Evolutionary conservation across 345 rosid species (phyloP).

Genomic region (Citrus trifoliata): DNA sequence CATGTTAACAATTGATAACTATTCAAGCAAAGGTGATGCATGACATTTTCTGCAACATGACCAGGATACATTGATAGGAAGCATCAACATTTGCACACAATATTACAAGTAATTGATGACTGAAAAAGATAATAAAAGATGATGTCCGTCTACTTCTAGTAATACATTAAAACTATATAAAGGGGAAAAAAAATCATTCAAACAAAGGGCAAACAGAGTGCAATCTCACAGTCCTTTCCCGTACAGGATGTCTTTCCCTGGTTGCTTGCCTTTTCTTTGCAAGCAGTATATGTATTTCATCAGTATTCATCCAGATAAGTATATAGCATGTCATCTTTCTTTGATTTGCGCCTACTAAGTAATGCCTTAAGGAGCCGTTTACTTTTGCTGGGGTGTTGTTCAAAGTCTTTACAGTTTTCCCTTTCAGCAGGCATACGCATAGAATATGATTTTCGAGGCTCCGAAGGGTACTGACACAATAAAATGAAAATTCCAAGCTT

Average conservation of each 20-base stretch:
- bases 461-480: constrained; percentile 66
- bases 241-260: neutral
- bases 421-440: constrained; percentile 60
- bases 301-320: constrained; percentile 85
- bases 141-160: neutral
- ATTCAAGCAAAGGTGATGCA: too few relatives aligned
- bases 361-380: constrained; percentile 84
- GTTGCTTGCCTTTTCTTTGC: neutral
- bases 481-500: constrained; percentile 9
- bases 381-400: constrained; percentile 80
- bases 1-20: too few relatives aligned
- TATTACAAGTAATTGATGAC: neutral
- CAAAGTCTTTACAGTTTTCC: constrained; percentile 50
- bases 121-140: neutral
- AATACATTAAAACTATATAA: neutral
- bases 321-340: constrained; percentile 83
- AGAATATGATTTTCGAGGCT: constrained; percentile 79
- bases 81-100: neutral
- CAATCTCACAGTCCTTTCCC: neutral
- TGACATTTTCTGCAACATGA: too few relatives aligned
- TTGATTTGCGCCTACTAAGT: constrained; percentile 88
- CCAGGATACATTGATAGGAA: neutral
- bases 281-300: constrained; percentile 14
- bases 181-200: neutral
- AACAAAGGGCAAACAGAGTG: neutral